A percentile compares a stretch with the other conserved stretches of the same genome.
These are phyloP conservation scores for Boletus vermiculosoides DNA, from an alignment of 768 basidiomycete genomes.

Conservation along the genomic window DNA sequence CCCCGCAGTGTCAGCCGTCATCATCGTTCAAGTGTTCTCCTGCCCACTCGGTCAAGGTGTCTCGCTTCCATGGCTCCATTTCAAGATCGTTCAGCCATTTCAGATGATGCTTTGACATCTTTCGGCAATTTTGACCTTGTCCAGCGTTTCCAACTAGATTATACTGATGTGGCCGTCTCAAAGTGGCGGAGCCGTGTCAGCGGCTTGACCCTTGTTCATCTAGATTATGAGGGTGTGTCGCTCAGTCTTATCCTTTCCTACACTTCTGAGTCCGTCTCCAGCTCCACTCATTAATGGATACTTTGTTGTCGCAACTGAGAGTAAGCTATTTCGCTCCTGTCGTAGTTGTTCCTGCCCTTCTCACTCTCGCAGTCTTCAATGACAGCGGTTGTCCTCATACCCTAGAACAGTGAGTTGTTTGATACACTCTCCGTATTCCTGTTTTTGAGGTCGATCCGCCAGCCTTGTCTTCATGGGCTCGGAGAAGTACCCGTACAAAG, in stretches of 20 bases:
- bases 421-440: background rate
- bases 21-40: background rate
- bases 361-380: slow-evolving; percentile 67
- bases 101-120: slow-evolving; percentile 27
- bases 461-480: slow-evolving; percentile 95
- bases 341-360: background rate
- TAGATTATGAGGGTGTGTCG: slow-evolving; percentile 81
- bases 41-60: slow-evolving; percentile 6
- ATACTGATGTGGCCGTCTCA: slow-evolving; percentile 73
- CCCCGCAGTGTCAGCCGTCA: slow-evolving; percentile 1
- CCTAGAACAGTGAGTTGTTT: slow-evolving; percentile 76
- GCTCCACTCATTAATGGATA: slow-evolving; percentile 90
- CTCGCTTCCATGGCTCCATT: slow-evolving; percentile 31
- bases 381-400: slow-evolving; percentile 96
- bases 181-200: slow-evolving; percentile 88
- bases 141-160: slow-evolving; percentile 71
- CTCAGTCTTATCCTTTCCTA: background rate
- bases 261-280: slow-evolving; percentile 33
- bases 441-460: slow-evolving; percentile 4
- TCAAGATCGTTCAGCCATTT: slow-evolving; percentile 19
- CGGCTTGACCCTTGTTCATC: slow-evolving; percentile 86
- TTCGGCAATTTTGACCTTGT: slow-evolving; percentile 85
- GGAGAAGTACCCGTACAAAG: slow-evolving; percentile 93
- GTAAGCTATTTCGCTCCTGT: slow-evolving; percentile 40
- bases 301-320: slow-evolving; percentile 88